A percentile compares a stretch with the other conserved stretches of the same genome.
Evolutionary conservation across 768 basidiomycete genomes (phyloP).

Genomic region (Myochromella boudieri): DNA sequence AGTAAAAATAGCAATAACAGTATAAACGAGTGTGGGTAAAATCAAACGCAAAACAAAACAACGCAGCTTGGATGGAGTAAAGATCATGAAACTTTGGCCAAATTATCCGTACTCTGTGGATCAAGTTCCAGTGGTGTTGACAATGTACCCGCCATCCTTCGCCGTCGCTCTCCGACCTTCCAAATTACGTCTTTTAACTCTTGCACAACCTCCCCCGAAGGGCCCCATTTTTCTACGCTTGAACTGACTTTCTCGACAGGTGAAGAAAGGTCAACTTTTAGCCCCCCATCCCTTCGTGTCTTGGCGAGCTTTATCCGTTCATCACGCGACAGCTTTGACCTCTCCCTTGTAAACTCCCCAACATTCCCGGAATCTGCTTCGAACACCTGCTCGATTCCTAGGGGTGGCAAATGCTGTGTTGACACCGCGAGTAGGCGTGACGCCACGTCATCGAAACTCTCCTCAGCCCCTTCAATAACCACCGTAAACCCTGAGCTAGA

Average conservation of each 20-base stretch:
- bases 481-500: slow-evolving; percentile 18
- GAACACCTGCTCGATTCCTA: slow-evolving; percentile 81
- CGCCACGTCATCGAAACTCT: slow-evolving; percentile 51
- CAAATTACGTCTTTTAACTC: slow-evolving; percentile 86
- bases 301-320: slow-evolving; percentile 68
- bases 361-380: slow-evolving; percentile 59
- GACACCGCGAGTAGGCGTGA: slow-evolving; percentile 43
- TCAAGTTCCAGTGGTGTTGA: too few species aligned
- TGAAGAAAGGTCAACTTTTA: slow-evolving; percentile 20
- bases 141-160: slow-evolving; percentile 40
- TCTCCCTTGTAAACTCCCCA: slow-evolving; percentile 48
- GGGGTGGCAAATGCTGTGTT: slow-evolving; percentile 55
- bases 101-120: too few species aligned
- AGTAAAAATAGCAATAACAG: slow-evolving; percentile 10
- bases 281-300: slow-evolving; percentile 50
- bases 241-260: slow-evolving; percentile 14
- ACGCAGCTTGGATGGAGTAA: background rate
- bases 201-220: slow-evolving; percentile 77
- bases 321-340: slow-evolving; percentile 67
- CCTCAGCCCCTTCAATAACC: slow-evolving; percentile 27
- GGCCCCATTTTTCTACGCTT: slow-evolving; percentile 59
- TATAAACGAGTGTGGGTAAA: slow-evolving; percentile 14
- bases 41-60: background rate
- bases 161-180: slow-evolving; percentile 74
- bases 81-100: background rate